phyloP scores from a whole-genome alignment of 2,329 filamentous ascomycete genomes.

The Fusarium lateritium region DNA sequence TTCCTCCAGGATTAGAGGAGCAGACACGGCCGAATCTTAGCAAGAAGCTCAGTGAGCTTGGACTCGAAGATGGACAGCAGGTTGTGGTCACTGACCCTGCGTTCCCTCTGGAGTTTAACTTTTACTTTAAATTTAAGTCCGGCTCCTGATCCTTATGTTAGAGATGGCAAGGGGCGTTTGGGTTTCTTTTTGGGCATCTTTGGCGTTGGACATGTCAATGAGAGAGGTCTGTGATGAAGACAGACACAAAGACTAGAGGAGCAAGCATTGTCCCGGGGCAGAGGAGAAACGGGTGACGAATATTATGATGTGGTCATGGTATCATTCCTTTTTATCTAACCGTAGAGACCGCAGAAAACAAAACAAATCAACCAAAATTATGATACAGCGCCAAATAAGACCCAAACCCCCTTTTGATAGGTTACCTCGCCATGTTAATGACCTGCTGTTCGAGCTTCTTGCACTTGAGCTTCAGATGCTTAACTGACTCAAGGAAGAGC shows the following conservation, averaged over 20 bases:
- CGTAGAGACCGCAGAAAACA: constrained; percentile 44
- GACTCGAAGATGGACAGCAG: constrained; percentile 84
- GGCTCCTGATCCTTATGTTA: constrained; percentile 17
- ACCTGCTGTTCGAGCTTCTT: constrained; percentile 79
- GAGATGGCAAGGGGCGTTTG: constrained; percentile 35
- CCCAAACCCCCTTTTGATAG: constrained; percentile 37
- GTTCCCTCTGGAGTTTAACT: constrained; percentile 79
- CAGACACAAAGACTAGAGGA: constrained; percentile 45
- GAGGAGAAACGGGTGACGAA: constrained; percentile 20
- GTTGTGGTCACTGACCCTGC: constrained; percentile 94
- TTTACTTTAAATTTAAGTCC: constrained; percentile 65
- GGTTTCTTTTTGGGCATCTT: constrained; percentile 45
- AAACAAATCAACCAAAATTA: constrained; percentile 39
- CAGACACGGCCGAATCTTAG: constrained; percentile 86
- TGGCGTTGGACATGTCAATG: constrained; percentile 47
- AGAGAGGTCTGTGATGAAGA: constrained; percentile 16
- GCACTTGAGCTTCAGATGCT: constrained; percentile 88
- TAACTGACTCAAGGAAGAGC: constrained; percentile 91
- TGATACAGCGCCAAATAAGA: constrained; percentile 46
- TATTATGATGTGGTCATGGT: constrained; percentile 51
- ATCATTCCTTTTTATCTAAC: constrained; percentile 55
- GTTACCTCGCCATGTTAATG: constrained; percentile 71
- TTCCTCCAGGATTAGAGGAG: constrained; percentile 84
- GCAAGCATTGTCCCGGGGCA: constrained; percentile 50
- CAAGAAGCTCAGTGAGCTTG: constrained; percentile 82